phyloP scores from a whole-genome alignment of 768 basidiomycete species.

The Trichaptum fuscoviolaceum region DNA sequence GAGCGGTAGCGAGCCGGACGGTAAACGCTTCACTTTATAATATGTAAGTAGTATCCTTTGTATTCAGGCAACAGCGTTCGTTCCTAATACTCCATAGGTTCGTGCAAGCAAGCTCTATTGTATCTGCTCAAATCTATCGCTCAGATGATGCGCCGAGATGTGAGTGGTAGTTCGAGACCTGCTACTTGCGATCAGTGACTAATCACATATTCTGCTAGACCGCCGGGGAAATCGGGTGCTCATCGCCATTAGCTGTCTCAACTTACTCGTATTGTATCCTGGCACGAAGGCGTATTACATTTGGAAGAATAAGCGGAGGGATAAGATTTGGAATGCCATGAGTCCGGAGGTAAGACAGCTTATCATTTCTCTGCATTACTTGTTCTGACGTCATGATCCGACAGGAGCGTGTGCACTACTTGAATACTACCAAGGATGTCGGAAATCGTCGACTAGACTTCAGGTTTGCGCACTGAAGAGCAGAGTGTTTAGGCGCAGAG shows the following conservation, averaged over 20 bases:
- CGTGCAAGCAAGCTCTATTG: constrained; percentile 37
- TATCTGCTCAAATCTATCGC: constrained; percentile 55
- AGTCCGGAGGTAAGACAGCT: constrained; percentile 32
- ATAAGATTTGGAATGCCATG: constrained; percentile 54
- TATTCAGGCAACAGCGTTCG: background rate
- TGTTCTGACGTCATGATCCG: background rate
- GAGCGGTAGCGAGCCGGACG: constrained; percentile 53
- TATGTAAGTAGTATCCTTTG: constrained; percentile 36
- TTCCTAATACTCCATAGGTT: constrained; percentile 23
- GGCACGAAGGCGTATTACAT: constrained; percentile 49
- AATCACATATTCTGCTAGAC: constrained; percentile 29
- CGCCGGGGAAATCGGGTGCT: constrained; percentile 52
- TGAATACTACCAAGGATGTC: constrained; percentile 28
- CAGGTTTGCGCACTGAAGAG: constrained; percentile 23
- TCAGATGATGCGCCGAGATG: constrained; percentile 52
- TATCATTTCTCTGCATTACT: background rate
- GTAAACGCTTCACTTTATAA: constrained; percentile 58
- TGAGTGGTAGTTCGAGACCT: constrained; percentile 20
- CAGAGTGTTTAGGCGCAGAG: too few relatives aligned
- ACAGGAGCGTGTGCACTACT: constrained; percentile 27
- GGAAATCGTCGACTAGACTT: constrained; percentile 28
- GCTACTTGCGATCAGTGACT: background rate
- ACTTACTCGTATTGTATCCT: constrained; percentile 48
- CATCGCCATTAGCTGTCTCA: constrained; percentile 47
- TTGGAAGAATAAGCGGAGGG: constrained; percentile 52